A percentile compares a stretch with the other conserved stretches of the same genome.
These are phyloP conservation scores for Candida anglica DNA, from an alignment of 805 yeast species.

Conservation along the genomic window DNA sequence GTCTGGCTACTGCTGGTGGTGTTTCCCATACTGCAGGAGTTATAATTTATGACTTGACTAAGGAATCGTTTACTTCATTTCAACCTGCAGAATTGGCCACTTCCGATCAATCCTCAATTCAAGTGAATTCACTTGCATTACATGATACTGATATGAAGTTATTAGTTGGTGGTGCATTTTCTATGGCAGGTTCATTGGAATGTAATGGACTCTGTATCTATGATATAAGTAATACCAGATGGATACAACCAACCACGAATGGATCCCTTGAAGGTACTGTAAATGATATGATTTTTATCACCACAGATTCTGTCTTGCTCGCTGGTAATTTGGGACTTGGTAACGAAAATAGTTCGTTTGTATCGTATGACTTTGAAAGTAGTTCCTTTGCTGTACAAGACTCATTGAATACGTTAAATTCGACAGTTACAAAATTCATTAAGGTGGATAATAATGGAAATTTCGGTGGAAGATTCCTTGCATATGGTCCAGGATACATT, in stretches of 20 bases:
- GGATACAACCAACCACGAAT: constrained; percentile 42
- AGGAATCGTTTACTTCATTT: constrained; percentile 33
- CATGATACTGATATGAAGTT: constrained; percentile 34
- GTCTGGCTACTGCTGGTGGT: constrained; percentile 20
- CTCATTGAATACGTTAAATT: constrained; percentile 16
- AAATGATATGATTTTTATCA: constrained; percentile 47
- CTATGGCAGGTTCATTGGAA: constrained; percentile 47
- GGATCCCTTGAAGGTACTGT: constrained; percentile 42
- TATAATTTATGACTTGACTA: constrained; percentile 47
- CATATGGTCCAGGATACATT: constrained; percentile 31
- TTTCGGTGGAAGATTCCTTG: constrained; percentile 37
- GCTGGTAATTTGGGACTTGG: constrained; percentile 51
- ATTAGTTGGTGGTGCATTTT: constrained; percentile 73
- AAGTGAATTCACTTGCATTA: constrained; percentile 32
- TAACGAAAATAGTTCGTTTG: constrained; percentile 34
- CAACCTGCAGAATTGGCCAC: constrained; percentile 50
- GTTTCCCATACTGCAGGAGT: constrained; percentile 38
- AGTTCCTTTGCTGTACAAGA: constrained; percentile 19
- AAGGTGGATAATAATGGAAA: constrained; percentile 35
- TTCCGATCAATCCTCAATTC: constrained; percentile 38
- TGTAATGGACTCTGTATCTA: constrained; percentile 69
- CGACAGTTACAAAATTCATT: constrained; percentile 36
- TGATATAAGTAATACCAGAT: constrained; percentile 48
- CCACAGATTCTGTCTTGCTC: constrained; percentile 33
- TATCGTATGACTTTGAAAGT: constrained; percentile 49